These are phyloP conservation scores for Xylariaceae sp. DNA, from an alignment of 2,329 filamentous ascomycete species.

Conservation along the genomic window DNA sequence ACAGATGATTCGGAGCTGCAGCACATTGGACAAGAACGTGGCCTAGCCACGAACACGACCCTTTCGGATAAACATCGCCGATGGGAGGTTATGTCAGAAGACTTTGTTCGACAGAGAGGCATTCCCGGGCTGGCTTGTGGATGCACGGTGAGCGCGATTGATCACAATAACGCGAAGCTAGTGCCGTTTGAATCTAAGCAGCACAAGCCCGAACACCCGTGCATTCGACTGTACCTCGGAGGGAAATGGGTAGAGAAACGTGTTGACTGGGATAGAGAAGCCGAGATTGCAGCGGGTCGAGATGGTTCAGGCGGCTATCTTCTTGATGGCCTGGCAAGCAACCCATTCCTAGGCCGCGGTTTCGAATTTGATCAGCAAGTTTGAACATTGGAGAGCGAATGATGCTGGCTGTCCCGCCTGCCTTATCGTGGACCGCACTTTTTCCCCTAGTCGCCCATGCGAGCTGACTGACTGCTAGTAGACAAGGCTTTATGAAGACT, in stretches of 20 bases:
- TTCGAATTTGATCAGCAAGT: neutral
- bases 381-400: constrained; percentile 7
- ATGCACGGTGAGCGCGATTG: constrained; percentile 40
- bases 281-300: constrained; percentile 37
- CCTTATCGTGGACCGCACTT: neutral
- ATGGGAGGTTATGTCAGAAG: constrained; percentile 36
- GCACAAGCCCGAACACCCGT: constrained; percentile 41
- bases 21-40: constrained; percentile 8
- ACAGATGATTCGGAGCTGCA: constrained; percentile 16
- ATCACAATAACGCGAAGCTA: constrained; percentile 42
- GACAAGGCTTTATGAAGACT: neutral
- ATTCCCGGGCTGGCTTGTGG: constrained; percentile 33
- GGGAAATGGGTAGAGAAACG: constrained; percentile 39
- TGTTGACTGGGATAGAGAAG: constrained; percentile 37
- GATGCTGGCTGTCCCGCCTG: neutral
- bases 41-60: constrained; percentile 16
- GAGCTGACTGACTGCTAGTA: constrained; percentile 13
- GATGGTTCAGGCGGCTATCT: constrained; percentile 41
- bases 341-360: constrained; percentile 18
- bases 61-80: constrained; percentile 31
- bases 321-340: constrained; percentile 26
- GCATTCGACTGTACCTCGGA: constrained; percentile 41
- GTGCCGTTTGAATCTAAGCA: constrained; percentile 43
- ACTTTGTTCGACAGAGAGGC: constrained; percentile 35
- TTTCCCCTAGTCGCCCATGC: constrained; percentile 1